These are phyloP conservation scores for Candida glaebosa DNA, from an alignment of 805 yeast species.

Conservation along the genomic window DNA sequence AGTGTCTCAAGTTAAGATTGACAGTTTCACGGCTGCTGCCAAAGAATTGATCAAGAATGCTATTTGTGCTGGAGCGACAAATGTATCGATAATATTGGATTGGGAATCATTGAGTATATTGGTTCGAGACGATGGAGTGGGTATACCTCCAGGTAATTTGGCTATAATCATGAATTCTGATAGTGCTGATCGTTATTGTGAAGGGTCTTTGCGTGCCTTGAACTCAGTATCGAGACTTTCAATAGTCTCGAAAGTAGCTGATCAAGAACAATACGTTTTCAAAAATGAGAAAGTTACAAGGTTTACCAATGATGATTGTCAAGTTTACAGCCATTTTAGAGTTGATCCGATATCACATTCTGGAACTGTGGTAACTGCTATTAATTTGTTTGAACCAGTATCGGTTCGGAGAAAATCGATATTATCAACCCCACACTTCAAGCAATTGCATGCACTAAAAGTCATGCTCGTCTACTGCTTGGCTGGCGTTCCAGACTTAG, in stretches of 20 bases:
- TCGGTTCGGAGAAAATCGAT: slow-evolving; percentile 41
- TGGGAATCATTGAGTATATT: slow-evolving; percentile 25
- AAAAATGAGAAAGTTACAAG: background rate
- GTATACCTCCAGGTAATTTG: slow-evolving; percentile 53
- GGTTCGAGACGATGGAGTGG: slow-evolving; percentile 70
- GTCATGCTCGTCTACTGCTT: slow-evolving; percentile 24
- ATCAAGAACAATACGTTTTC: slow-evolving; percentile 4
- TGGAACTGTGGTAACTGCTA: slow-evolving; percentile 40
- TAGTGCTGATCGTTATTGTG: slow-evolving; percentile 69
- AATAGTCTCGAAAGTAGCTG: slow-evolving; percentile 42
- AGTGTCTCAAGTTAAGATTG: slow-evolving; percentile 32
- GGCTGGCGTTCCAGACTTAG: slow-evolving; percentile 17
- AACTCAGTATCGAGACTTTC: slow-evolving; percentile 44
- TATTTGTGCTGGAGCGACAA: slow-evolving; percentile 49
- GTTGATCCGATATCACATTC: slow-evolving; percentile 2
- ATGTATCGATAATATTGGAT: slow-evolving; percentile 33
- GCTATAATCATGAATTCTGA: slow-evolving; percentile 43
- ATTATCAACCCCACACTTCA: slow-evolving; percentile 14
- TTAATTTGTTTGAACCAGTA: slow-evolving; percentile 38
- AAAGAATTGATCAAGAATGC: slow-evolving; percentile 53
- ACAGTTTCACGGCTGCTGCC: slow-evolving; percentile 38
- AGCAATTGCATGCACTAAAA: slow-evolving; percentile 25
- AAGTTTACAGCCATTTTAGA: slow-evolving; percentile 2
- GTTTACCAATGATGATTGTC: background rate
- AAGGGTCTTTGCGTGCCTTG: slow-evolving; percentile 63